Percentiles rank a stretch among this genome's conserved stretches.
These are phyloP conservation scores for Biscutella laevigata DNA, from an alignment of 441 rosid genomes.

Conservation along the genomic window DNA sequence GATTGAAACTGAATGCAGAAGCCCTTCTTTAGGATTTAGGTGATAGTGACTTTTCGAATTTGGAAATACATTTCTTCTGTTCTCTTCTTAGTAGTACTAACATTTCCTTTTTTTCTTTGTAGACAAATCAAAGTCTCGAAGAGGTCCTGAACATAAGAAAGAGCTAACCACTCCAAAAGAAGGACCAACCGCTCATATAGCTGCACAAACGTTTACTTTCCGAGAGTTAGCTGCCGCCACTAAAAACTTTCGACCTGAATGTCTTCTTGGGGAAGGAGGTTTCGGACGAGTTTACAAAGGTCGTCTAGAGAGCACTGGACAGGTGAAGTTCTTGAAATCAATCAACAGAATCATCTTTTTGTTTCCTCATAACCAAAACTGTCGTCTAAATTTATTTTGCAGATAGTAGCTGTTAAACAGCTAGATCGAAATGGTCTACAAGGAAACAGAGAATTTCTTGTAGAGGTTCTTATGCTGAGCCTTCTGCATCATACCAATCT, in stretches of 20 bases:
- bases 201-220: constrained; percentile 89
- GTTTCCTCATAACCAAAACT: neutral
- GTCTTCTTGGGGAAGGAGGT: constrained; percentile 93
- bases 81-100: too few species aligned
- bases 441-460: constrained; percentile 95
- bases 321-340: constrained; percentile 34
- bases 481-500: constrained; percentile 90
- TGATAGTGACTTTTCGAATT: neutral
- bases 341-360: neutral
- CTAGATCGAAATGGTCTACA: constrained; percentile 95
- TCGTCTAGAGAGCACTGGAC: constrained; percentile 84
- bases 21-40: neutral
- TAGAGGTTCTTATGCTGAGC: constrained; percentile 97
- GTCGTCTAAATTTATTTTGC: constrained; percentile 19
- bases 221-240: constrained; percentile 88
- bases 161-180: constrained; percentile 59
- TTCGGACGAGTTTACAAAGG: constrained; percentile 97
- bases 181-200: constrained; percentile 58
- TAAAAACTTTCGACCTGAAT: constrained; percentile 73
- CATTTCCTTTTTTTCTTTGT: neutral
- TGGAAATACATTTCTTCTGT: neutral
- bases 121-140: constrained; percentile 72
- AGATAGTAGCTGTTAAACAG: constrained; percentile 97
- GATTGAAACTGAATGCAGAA: neutral
- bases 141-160: constrained; percentile 60